Evolutionary conservation across 2,329 filamentous ascomycete species (phyloP).

Genomic region (Chaetomium strumarium): DNA sequence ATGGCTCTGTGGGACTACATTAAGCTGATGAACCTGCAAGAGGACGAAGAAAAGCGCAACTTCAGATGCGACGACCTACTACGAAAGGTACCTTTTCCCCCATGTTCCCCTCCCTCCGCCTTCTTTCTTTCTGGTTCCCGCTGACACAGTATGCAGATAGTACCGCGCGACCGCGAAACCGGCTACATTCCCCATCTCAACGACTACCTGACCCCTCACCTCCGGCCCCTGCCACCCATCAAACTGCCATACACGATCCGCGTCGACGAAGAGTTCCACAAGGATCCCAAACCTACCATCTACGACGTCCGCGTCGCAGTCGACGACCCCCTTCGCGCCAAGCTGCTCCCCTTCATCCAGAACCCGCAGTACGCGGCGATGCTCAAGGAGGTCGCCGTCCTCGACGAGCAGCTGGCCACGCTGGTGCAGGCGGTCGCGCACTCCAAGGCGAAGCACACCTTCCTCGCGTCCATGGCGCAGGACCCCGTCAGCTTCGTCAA

Average conservation of each 20-base stretch:
- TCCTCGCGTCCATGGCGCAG: constrained; percentile 70
- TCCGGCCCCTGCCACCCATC: constrained; percentile 73
- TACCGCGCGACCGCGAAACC: constrained; percentile 66
- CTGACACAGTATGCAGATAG: constrained; percentile 49
- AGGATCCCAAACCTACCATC: constrained; percentile 68
- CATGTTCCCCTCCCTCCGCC: background rate
- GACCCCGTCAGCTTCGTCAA: constrained; percentile 81
- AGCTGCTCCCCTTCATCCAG: constrained; percentile 58
- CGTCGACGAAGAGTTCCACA: constrained; percentile 78
- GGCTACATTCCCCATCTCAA: constrained; percentile 83
- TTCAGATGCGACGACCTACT: constrained; percentile 85
- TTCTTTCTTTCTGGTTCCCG: background rate
- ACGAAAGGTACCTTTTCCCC: constrained; percentile 51
- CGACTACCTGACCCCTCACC: constrained; percentile 71
- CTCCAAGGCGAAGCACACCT: constrained; percentile 85
- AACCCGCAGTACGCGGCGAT: constrained; percentile 65
- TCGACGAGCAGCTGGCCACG: constrained; percentile 82
- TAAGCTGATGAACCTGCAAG: constrained; percentile 75
- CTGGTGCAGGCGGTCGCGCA: constrained; percentile 77
- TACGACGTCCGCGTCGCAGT: constrained; percentile 85
- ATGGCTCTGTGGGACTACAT: constrained; percentile 97
- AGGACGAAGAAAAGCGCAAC: constrained; percentile 89
- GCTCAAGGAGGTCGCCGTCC: constrained; percentile 66
- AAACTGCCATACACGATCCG: constrained; percentile 88
- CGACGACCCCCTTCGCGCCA: constrained; percentile 71